Conservation (phyloP, 2,329 filamentous ascomycete species). For the Fusarium devonianum region DNA sequence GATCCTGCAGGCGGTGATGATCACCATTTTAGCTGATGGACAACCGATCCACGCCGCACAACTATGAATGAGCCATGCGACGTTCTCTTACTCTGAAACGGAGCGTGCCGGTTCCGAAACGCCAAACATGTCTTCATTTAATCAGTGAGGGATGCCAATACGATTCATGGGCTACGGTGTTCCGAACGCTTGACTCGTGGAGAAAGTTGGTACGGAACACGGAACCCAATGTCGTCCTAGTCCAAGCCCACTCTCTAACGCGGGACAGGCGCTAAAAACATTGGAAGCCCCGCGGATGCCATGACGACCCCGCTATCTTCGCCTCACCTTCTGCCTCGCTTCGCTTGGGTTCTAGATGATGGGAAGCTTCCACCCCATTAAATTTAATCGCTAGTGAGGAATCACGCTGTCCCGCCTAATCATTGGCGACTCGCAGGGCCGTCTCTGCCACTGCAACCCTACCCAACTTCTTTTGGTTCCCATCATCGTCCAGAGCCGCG, state of each 20-base stretch:
- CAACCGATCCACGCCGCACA: constrained; percentile 3
- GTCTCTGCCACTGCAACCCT: constrained; percentile 7
- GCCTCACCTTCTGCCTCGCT: constrained; percentile 11
- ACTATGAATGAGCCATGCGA: too few species aligned
- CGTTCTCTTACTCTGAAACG: too few species aligned
- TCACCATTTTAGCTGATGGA: background rate
- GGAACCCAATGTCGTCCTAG: background rate
- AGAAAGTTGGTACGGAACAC: background rate
- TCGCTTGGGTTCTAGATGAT: constrained; percentile 29
- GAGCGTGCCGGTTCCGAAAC: background rate
- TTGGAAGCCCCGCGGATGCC: constrained; percentile 25
- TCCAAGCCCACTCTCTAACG: constrained; percentile 15
- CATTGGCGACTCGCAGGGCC: constrained; percentile 5
- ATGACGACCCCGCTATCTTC: constrained; percentile 27
- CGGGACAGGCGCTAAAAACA: constrained; percentile 24
- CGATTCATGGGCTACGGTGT: constrained; percentile 25
- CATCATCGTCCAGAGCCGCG: constrained; percentile 5
- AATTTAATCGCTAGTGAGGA: constrained; percentile 21
- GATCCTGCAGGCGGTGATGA: background rate
- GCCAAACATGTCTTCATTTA: background rate
- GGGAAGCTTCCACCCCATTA: constrained; percentile 25
- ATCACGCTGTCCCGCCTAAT: constrained; percentile 14
- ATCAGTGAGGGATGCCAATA: background rate
- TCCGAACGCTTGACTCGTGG: constrained; percentile 23
- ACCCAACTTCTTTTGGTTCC: constrained; percentile 1